phyloP scores from a whole-genome alignment of 2,329 filamentous ascomycete genomes.

The Dactylellina haptotyla region DNA sequence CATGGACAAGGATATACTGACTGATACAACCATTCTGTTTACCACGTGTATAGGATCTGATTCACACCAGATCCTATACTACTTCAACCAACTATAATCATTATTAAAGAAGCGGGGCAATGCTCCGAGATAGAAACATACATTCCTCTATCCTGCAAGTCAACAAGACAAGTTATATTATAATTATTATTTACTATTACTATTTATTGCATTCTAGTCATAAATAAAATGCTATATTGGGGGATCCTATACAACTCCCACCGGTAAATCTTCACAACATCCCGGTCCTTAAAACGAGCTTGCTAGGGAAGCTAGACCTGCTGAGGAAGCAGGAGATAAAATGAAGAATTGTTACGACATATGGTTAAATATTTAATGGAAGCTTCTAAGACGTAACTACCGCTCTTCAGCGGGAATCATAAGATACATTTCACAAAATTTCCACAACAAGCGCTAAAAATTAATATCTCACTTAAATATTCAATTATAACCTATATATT shows the following conservation, averaged over 20 bases:
- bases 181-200: too few species aligned
- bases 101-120: conserved; percentile 19
- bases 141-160: background rate
- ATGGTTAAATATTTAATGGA: too few species aligned
- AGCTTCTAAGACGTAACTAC: background rate
- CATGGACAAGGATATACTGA: background rate
- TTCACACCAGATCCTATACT: background rate
- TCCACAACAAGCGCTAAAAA: too few species aligned
- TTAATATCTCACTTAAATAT: too few species aligned
- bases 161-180: background rate
- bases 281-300: background rate
- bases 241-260: conserved; percentile 15
- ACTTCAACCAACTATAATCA: background rate
- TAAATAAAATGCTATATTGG: background rate
- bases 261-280: background rate
- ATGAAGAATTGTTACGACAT: background rate
- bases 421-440: too few species aligned
- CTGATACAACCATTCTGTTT: background rate
- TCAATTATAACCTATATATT: too few species aligned
- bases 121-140: background rate
- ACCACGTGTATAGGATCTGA: conserved; percentile 1
- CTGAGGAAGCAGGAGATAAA: background rate
- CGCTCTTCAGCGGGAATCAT: too few species aligned
- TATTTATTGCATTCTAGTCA: too few species aligned
- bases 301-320: background rate